phyloP scores from a whole-genome alignment of 495 filamentous ascomycete genomes.

The Aspergillus diversus region DNA sequence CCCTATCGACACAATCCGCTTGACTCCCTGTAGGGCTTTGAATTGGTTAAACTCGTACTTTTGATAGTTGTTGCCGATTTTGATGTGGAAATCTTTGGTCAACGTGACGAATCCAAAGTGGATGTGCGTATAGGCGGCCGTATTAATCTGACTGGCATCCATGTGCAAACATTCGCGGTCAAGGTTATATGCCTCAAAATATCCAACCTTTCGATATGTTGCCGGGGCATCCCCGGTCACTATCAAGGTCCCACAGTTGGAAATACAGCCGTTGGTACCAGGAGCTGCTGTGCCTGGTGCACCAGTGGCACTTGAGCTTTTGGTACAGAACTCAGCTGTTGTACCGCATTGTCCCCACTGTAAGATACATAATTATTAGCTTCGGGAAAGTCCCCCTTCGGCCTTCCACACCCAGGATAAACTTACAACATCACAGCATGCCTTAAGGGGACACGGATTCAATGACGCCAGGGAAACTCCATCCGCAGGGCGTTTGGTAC shows the following conservation, averaged over 20 bases:
- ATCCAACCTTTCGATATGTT: conserved; percentile 20
- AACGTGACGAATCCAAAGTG: conserved; percentile 48
- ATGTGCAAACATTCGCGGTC: conserved; percentile 26
- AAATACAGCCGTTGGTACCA: conserved; percentile 47
- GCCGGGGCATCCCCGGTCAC: conserved; percentile 26
- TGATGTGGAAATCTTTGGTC: conserved; percentile 28
- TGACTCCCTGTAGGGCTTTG: conserved; percentile 23
- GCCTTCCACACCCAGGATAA: no score
- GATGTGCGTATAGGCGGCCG: conserved; percentile 43
- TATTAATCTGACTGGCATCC: conserved; percentile 23
- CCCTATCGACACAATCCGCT: conserved; percentile 49
- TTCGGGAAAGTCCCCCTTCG: no score
- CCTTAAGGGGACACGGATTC: no score
- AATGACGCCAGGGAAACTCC: no score
- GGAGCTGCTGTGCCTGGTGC: conserved; percentile 39
- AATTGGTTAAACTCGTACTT: conserved; percentile 31
- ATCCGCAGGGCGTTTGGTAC: no score
- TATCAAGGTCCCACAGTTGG: conserved; percentile 48
- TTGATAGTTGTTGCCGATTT: conserved; percentile 18
- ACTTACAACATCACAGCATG: no score
- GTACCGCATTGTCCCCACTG: conserved; percentile 50
- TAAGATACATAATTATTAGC: no score
- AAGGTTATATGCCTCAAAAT: conserved; percentile 13
- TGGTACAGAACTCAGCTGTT: conserved; percentile 49
- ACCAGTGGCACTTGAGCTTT: conserved; percentile 28